Base-by-base conservation (phyloP, 2,329 filamentous ascomycete species). In the Knoxdaviesia proteae region DNA sequence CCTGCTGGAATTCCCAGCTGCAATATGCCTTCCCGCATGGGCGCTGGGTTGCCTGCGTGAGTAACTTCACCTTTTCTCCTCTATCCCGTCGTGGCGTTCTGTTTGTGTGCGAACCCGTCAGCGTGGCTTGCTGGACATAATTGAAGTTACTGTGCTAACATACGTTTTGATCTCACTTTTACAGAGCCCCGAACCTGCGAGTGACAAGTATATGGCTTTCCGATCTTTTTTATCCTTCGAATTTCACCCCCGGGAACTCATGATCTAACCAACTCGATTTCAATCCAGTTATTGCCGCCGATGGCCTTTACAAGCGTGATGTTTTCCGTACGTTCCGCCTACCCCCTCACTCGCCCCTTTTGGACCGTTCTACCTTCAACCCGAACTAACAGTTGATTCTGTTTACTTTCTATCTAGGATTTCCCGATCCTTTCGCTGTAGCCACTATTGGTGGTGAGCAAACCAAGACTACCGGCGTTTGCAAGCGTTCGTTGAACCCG, bases 231-330 rank as follows among this genome's bases (percentile, higher is more conserved):
- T 41, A 43, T 56, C 51, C 61, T 67, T 32, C 10, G 29, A 32
- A 11, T 33, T n/a, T 30, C 6, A 6, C 32, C 8, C 9, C 32
- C 33, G 20, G 3, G 20, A 20, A 20, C 20, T 20, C 20, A 20
- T 20, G 30, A 36, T 39, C 39, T 41, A 38, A 41, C 39, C 20
- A 20, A 20, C 20, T 11, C 36, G 54, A 71, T 56, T 45, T 48
- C 40, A 49, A 47, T 53, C 52, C 60, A 96, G 90, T 98, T 65
- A 94, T 98, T 67, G 90, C 90, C 53, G 90, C 90, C 53, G 90
- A 98, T 70, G 90, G 90, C 47, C 71, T 98, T 50, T 96, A 94
- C 70, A 98, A 96, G 69, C 79, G 90, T 63, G 90, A 98, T 83
- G 87, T 98, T 47, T 96, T 98, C 64, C 76, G 90, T 96, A 80